Base-by-base conservation (phyloP, 1,284 basidiomycete genomes). In the Amylostereum chailletii region DNA sequence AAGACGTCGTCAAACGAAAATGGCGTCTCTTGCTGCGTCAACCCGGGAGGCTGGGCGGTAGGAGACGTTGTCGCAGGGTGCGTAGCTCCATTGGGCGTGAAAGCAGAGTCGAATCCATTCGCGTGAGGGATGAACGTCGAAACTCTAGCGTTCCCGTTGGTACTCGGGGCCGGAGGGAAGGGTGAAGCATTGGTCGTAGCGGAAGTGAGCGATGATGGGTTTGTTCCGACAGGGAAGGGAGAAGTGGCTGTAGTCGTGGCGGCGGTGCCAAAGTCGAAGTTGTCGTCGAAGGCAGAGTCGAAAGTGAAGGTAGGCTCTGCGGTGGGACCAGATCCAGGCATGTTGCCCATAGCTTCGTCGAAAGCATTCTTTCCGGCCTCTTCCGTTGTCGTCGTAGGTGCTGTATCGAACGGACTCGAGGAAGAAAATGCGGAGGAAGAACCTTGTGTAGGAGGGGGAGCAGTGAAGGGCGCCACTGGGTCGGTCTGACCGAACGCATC, bases 251-350 rank as follows among this genome's bases (percentile, higher is more conserved):
- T 51, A 19, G 69, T 70, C 7, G 74, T 69, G 1, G 75, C 68
- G 3, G 77, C 71, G 42, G 78, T 71, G 1, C 69, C 72, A 56
- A 94, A 94, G 66, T 93, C 90, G 62, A 93, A 92, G 55, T 88
- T 86, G 58, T 92, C 90, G 34, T 93, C 90, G 58, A 93, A 93
- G n/a, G 72, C 75, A 49, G 77, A 70, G 51, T 84, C 85, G 52
- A 89, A 85, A 7, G 77, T 70, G 56, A 83, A 56, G 45, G 26
- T 55, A 51, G 37, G 60, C 54, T 10, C 69, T 2, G 71, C 65
- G 19, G 60, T 50, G 2, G 71, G 59, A 5, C 68, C 61, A 34
- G 57, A 58, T 54, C 59, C 51, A 36, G 79, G 68, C 5, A 79
- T 67, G 54, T 76, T 78, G 30, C 79, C 75, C 61, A 86, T 73